phyloP scores from a whole-genome alignment of 1,284 basidiomycete genomes.

The Testicularia cyperi region DNA sequence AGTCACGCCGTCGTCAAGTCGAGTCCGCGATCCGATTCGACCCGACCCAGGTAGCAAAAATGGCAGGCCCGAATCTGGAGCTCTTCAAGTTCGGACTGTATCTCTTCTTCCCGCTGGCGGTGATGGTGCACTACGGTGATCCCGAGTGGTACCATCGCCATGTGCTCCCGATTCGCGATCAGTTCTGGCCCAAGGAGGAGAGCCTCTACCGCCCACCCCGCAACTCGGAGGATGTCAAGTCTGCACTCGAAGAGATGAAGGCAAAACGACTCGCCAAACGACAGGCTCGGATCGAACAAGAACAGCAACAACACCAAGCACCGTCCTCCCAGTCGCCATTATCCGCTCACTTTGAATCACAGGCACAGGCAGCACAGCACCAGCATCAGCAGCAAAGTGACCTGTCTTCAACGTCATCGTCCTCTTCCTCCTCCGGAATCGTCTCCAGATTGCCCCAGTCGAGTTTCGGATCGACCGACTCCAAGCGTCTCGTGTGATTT shows the following conservation, averaged over 20 bases:
- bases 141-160: conserved; percentile 80
- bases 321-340: not conserved
- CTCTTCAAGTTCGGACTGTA: conserved; percentile 62
- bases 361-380: no score
- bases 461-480: no score
- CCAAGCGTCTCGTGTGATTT: no score
- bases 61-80: conserved; percentile 73
- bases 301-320: not conserved
- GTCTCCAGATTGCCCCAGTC: no score
- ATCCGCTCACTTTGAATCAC: not conserved
- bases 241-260: conserved; percentile 40
- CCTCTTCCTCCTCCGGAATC: no score
- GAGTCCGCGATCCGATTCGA: no score
- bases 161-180: conserved; percentile 67
- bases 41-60: no score
- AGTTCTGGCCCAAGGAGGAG: conserved; percentile 50
- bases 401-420: no score
- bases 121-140: conserved; percentile 84
- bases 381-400: no score
- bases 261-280: conserved; percentile 31
- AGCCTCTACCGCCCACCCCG: conserved; percentile 44
- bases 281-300: conserved; percentile 17
- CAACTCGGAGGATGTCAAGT: conserved; percentile 27
- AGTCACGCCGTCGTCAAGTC: no score
- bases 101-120: conserved; percentile 80